These are phyloP conservation scores for Zygosaccharomyces pseudobailii DNA, from an alignment of 1,139 yeast species.

Conservation along the genomic window DNA sequence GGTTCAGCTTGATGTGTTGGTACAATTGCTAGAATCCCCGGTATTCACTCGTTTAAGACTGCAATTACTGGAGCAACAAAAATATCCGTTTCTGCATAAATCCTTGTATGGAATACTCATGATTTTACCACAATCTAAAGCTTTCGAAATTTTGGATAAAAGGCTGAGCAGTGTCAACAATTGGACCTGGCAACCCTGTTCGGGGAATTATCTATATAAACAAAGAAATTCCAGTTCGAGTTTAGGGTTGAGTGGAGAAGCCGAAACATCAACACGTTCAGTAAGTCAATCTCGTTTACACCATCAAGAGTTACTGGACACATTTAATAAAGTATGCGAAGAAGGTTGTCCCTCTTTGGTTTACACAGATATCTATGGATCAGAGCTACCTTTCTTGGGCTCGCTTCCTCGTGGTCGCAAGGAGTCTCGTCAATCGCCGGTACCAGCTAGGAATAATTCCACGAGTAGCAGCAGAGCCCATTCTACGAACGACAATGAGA, in stretches of 20 bases:
- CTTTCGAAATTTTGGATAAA: slow-evolving; percentile 74
- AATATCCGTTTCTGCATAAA: slow-evolving; percentile 76
- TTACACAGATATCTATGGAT: slow-evolving; percentile 14
- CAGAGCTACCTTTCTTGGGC: slow-evolving; percentile 16
- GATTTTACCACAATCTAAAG: slow-evolving; percentile 95
- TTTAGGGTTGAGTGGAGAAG: slow-evolving; percentile 10
- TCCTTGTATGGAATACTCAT: slow-evolving; percentile 88
- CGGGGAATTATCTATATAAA: slow-evolving; percentile 9
- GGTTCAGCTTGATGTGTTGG: slow-evolving; percentile 74
- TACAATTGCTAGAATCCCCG: slow-evolving; percentile 80
- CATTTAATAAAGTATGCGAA: slow-evolving; percentile 25
- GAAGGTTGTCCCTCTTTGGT: slow-evolving; percentile 11
- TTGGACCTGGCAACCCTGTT: slow-evolving; percentile 22
- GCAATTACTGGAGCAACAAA: slow-evolving; percentile 82
- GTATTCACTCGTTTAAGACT: slow-evolving; percentile 83
- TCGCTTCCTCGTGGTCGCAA: slow-evolving; percentile 14
- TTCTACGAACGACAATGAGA: slow-evolving; percentile 7
- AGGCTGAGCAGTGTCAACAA: slow-evolving; percentile 48
- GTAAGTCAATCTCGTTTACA: slow-evolving; percentile 23
- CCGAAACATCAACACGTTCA: slow-evolving; percentile 18
- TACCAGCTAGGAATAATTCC: slow-evolving; percentile 5
- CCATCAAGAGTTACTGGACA: slow-evolving; percentile 26
- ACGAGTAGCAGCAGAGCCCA: slow-evolving; percentile 11
- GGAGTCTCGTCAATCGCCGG: slow-evolving; percentile 5
- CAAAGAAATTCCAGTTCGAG: slow-evolving; percentile 13